Conservation (phyloP, 2,329 filamentous ascomycete genomes). For the Aureobasidium sp. region DNA sequence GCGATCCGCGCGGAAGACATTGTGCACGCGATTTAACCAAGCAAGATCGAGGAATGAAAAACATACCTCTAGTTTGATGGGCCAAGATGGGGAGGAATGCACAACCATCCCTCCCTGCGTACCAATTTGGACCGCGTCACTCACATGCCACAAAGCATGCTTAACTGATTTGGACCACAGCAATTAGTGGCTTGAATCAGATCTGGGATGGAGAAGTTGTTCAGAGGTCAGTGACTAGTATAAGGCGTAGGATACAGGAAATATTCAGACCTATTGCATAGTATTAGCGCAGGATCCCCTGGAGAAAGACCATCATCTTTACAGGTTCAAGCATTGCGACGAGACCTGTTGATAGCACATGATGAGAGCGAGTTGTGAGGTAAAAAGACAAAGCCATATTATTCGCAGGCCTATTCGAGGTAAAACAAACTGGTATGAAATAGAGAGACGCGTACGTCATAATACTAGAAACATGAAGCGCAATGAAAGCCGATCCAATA, state of each 20-base stretch:
- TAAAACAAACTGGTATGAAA: background rate
- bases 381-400: background rate
- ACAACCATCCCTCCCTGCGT: background rate
- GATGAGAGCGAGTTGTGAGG: too few relatives aligned
- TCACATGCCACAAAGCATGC: background rate
- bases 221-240: too few relatives aligned
- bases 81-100: slow-evolving; percentile 8
- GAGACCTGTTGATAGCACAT: too few relatives aligned
- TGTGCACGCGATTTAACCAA: background rate
- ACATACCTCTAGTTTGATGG: slow-evolving; percentile 4
- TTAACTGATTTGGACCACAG: background rate
- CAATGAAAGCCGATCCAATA: background rate
- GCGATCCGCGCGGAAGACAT: slow-evolving; percentile 1
- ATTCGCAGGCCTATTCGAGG: background rate
- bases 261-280: too few relatives aligned
- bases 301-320: too few relatives aligned
- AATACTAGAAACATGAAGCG: slow-evolving; percentile 8
- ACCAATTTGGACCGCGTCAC: background rate
- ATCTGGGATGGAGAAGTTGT: background rate
- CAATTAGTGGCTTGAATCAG: background rate
- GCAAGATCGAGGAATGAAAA: slow-evolving; percentile 11
- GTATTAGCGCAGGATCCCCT: too few relatives aligned
- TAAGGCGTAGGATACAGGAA: too few relatives aligned
- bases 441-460: background rate
- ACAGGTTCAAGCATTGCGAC: too few relatives aligned